Base-by-base conservation (phyloP, 768 basidiomycete species). In the Paxillus rubicundulus region DNA sequence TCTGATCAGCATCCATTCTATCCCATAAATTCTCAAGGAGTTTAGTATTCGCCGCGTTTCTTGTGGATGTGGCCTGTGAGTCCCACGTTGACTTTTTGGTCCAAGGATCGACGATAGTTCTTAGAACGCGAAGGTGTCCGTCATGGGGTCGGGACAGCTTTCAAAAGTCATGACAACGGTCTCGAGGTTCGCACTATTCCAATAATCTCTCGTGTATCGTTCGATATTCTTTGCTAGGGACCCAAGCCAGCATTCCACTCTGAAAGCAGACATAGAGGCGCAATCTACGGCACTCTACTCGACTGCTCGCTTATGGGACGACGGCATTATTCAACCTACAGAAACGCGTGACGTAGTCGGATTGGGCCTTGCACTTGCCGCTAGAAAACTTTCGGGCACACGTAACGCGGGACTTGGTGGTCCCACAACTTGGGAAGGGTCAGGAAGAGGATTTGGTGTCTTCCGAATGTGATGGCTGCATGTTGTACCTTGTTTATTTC, bases 51-150 rank as follows among this genome's bases (percentile, higher is more conserved):
- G 5, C 94, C 95, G 16, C 80, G 92, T 54, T 97, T 98, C 79
- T 70, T 98, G 47, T 98, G 92, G 90, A 95, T 94, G 92, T 98
- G 95, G 95, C 94, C 94, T 52, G 89, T 91, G 71, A 62, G 87
- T 73, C 33, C 41, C 55, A 20, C 45, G 16, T 33, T 46, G 33
- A 2, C 41, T 39, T 49, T 52, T 46, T 45, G 54, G 32, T 37
- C 49, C 54, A 18, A 54, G 51, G 24, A 28, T 53, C 53, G 47
- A 56, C 40, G 38, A 38, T 43, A 28, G 8, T 8, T 28, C 37
- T 20, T 56, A 92, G 86, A 94, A 94, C 58, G 91, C 94, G 33
- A 94, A 89, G 69, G 86, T 96, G 2, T 89, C 88, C 14, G 95
- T 98, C 34, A 98, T 98, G 94, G 94, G 95, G 33, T 91, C 90